Percentiles rank a stretch among this genome's conserved stretches.
phyloP scores from a whole-genome alignment of 768 basidiomycete genomes.

The Boletus rex-veris region DNA sequence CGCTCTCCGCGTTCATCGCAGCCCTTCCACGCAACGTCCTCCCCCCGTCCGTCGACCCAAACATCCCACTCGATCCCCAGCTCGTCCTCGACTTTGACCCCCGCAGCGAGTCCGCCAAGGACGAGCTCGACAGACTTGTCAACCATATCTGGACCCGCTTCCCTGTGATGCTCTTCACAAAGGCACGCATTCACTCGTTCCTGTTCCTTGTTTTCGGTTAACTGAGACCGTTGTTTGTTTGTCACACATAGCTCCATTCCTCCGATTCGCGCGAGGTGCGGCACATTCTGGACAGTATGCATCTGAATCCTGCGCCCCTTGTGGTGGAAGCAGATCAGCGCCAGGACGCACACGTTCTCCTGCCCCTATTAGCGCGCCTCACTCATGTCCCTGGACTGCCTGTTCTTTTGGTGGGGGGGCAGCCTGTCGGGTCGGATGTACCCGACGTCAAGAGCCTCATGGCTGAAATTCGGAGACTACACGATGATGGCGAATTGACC shows the following conservation, averaged over 20 bases:
- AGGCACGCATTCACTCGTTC: slow-evolving; percentile 39
- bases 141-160: slow-evolving; percentile 68
- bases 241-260: slow-evolving; percentile 50
- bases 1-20: slow-evolving; percentile 68
- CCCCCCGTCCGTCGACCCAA: slow-evolving; percentile 61
- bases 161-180: slow-evolving; percentile 73
- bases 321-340: slow-evolving; percentile 72
- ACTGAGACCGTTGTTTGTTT: slow-evolving; percentile 1
- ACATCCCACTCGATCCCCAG: slow-evolving; percentile 68
- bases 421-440: slow-evolving; percentile 41
- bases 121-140: slow-evolving; percentile 58
- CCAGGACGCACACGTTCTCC: slow-evolving; percentile 63
- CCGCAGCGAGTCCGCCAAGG: slow-evolving; percentile 52
- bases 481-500: slow-evolving; percentile 49
- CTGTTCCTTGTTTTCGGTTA: background rate
- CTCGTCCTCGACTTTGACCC: slow-evolving; percentile 84
- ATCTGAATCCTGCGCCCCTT: slow-evolving; percentile 59
- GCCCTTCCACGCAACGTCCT: slow-evolving; percentile 75
- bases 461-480: slow-evolving; percentile 48
- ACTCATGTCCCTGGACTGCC: slow-evolving; percentile 56
- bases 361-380: slow-evolving; percentile 59
- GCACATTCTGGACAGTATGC: slow-evolving; percentile 48
- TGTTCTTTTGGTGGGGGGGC: slow-evolving; percentile 66
- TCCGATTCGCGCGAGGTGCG: slow-evolving; percentile 66
- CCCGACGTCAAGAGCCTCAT: slow-evolving; percentile 27